These are phyloP conservation scores for Thraustochytrium striatum DNA, from an alignment of 352 stramenopile genomes.

Conservation along the genomic window DNA sequence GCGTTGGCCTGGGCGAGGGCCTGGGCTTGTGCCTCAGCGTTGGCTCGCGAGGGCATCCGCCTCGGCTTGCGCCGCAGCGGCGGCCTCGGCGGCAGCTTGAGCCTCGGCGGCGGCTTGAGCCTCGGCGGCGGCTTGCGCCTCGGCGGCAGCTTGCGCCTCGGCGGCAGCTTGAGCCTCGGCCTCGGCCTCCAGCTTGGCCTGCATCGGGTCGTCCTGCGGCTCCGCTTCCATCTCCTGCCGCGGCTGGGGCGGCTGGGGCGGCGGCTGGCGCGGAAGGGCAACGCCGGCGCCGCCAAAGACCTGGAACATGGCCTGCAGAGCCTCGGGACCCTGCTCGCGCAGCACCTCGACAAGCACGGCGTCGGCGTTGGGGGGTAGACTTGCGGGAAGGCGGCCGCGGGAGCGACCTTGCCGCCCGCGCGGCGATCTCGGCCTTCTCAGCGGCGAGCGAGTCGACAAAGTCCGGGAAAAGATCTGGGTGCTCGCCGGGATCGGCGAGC, in stretches of 20 bases:
- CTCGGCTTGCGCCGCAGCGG: neutral
- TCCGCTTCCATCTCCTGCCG: constrained; percentile 6
- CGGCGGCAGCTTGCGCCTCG: neutral
- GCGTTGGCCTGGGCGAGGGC: no score
- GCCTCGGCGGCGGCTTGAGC: neutral
- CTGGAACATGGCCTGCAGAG: neutral
- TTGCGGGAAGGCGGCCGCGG: neutral
- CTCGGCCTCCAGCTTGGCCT: neutral
- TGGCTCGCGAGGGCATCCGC: no score
- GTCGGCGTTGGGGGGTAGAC: constrained; percentile 3
- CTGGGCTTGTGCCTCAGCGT: no score
- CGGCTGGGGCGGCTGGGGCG: neutral
- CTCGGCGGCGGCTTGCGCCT: neutral
- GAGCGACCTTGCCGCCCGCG: constrained; percentile 38
- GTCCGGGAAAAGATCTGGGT: constrained; percentile 92
- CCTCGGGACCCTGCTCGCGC: constrained; percentile 9
- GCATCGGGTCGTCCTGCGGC: neutral
- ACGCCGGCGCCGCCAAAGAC: neutral
- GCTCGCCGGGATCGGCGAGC: constrained; percentile 81
- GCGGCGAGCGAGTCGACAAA: constrained; percentile 53
- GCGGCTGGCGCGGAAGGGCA: neutral
- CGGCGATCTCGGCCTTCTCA: no score
- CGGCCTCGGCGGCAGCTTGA: neutral
- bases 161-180: neutral
- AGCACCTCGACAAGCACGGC: constrained; percentile 28